Percentiles rank a stretch among this genome's conserved stretches.
phyloP scores from a whole-genome alignment of 2,329 filamentous ascomycete genomes.

The Trichoderma sp. region DNA sequence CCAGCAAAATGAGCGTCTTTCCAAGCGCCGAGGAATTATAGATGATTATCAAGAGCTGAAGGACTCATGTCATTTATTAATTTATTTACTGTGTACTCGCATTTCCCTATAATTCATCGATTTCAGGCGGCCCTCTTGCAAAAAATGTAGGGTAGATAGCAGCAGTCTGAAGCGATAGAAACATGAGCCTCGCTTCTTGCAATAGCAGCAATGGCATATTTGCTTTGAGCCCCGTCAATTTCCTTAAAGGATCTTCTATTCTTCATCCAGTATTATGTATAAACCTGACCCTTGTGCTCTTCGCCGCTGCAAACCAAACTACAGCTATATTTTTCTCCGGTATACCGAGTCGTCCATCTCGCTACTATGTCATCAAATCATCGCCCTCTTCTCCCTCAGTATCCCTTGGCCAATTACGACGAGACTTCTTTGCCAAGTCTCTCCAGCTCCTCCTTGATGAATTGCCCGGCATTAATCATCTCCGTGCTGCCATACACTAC shows the following conservation, averaged over 20 bases:
- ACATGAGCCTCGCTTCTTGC: not conserved
- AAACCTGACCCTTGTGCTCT: not conserved
- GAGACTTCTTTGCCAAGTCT: constrained; percentile 62
- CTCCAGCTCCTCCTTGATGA: constrained; percentile 67
- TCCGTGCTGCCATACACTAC: constrained; percentile 96
- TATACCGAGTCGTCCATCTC: not conserved
- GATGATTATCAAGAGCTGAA: not conserved
- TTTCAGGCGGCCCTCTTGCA: not conserved
- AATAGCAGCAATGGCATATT: not conserved
- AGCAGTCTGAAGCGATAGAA: too few relatives aligned
- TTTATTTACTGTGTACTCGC: not conserved
- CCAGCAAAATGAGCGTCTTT: not conserved
- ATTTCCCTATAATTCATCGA: not conserved
- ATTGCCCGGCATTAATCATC: constrained; percentile 69
- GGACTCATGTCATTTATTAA: not conserved
- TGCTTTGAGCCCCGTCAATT: not conserved
- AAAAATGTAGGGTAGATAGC: constrained; percentile 1
- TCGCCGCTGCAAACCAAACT: not conserved
- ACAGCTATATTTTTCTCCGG: not conserved
- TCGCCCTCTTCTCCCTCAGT: not conserved
- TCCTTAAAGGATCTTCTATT: not conserved
- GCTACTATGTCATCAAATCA: constrained; percentile 1
- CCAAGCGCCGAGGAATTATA: not conserved
- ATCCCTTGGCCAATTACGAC: constrained; percentile 35
- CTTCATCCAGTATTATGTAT: not conserved